Evolutionary conservation across 495 filamentous ascomycete species (phyloP).

Genomic region (Lindgomyces ingoldianus): DNA sequence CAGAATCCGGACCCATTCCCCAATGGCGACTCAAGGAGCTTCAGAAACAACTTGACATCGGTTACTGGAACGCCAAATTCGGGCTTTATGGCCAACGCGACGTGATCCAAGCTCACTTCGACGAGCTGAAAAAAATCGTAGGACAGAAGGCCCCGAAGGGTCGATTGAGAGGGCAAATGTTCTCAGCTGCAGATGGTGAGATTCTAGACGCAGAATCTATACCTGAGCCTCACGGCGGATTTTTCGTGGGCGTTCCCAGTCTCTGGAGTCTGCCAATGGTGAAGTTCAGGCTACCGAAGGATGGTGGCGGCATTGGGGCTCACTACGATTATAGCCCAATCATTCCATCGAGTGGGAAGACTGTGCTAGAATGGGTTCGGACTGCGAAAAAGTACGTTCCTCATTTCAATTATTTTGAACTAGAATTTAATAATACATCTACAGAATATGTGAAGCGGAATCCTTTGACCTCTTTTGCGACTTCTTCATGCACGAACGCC

Average conservation of each 20-base stretch:
- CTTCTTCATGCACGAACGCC: conserved; percentile 38
- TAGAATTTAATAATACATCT: not conserved
- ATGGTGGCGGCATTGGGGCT: conserved; percentile 29
- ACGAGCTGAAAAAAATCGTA: conserved; percentile 48
- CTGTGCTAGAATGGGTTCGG: conserved; percentile 30
- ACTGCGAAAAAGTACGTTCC: conserved; percentile 26
- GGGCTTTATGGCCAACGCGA: conserved; percentile 51
- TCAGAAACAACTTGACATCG: conserved; percentile 48
- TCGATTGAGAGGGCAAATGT: conserved; percentile 44
- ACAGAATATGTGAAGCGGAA: conserved; percentile 29
- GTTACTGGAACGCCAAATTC: conserved; percentile 52
- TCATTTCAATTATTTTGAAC: not conserved
- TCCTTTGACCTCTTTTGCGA: conserved; percentile 37
- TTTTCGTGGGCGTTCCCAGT: conserved; percentile 31
- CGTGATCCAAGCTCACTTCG: conserved; percentile 51
- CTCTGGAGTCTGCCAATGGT: conserved; percentile 34
- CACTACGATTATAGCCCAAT: conserved; percentile 35
- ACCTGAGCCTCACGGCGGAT: conserved; percentile 30
- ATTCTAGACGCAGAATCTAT: conserved; percentile 45
- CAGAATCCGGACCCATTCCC: conserved; percentile 50
- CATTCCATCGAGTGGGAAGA: conserved; percentile 26
- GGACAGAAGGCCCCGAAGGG: conserved; percentile 45
- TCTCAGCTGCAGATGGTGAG: conserved; percentile 44
- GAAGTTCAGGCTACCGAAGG: conserved; percentile 27
- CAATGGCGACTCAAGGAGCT: conserved; percentile 51